phyloP scores from a whole-genome alignment of 2,329 filamentous ascomycete genomes.

The Penicillium brevicompactum region DNA sequence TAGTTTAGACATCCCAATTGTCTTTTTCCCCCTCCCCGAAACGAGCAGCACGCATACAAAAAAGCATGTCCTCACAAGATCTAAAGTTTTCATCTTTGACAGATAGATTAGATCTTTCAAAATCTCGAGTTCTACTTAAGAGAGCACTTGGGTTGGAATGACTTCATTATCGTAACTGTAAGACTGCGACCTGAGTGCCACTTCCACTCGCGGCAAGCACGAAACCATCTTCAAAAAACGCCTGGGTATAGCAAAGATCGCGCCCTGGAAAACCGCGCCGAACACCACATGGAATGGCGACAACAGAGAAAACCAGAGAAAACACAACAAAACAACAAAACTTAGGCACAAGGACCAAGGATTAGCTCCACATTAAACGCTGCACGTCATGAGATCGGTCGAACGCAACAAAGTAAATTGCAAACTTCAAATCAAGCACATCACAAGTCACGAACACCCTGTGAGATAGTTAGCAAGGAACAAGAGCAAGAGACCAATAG shows the following conservation, averaged over 20 bases:
- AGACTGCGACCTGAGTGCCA: neutral
- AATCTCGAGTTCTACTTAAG: neutral
- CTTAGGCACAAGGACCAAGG: neutral
- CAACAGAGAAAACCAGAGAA: neutral
- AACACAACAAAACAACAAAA: neutral
- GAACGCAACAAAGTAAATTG: neutral
- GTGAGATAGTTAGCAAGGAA: conserved; percentile 9
- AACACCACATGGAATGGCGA: neutral
- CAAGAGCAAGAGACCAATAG: neutral
- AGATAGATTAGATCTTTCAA: conserved; percentile 5
- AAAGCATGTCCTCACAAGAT: conserved; percentile 25
- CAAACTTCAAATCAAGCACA: neutral
- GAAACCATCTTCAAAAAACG: neutral
- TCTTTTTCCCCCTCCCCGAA: conserved; percentile 17
- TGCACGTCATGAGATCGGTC: too few species aligned
- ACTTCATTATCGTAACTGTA: neutral
- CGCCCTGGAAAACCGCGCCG: neutral
- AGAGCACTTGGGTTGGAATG: neutral
- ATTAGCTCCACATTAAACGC: too few species aligned
- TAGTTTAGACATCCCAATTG: conserved; percentile 35
- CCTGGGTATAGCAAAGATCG: conserved; percentile 13
- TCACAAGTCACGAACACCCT: conserved; percentile 25
- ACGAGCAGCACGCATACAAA: conserved; percentile 25
- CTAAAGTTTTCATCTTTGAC: conserved; percentile 7
- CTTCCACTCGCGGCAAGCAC: neutral